These are phyloP conservation scores for Cyberlindnera xishuangbannaensis DNA, from an alignment of 805 yeast species.

Conservation along the genomic window DNA sequence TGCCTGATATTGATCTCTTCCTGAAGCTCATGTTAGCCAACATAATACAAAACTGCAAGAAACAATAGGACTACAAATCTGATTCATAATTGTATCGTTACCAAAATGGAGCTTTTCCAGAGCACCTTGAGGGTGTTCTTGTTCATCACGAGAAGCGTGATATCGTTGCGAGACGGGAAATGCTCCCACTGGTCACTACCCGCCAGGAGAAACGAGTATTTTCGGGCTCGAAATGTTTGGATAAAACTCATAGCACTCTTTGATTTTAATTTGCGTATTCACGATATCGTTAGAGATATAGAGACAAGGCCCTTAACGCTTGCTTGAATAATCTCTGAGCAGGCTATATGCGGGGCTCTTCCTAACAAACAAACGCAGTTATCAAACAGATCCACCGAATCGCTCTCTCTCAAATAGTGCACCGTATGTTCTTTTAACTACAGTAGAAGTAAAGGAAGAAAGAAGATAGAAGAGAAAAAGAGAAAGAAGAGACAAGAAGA, in stretches of 20 bases:
- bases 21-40: constrained; percentile 5
- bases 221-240: constrained; percentile 15
- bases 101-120: constrained; percentile 19
- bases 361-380: no score
- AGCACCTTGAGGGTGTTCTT: constrained; percentile 9
- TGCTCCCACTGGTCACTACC: constrained; percentile 23
- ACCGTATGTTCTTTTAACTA: constrained; percentile 1
- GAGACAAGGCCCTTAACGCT: no score
- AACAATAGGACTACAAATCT: no score
- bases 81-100: constrained; percentile 3
- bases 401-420: no score
- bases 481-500: no score
- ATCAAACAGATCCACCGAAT: no score
- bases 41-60: neutral
- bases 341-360: no score
- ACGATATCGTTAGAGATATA: no score
- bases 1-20: constrained; percentile 8
- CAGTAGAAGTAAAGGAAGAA: neutral
- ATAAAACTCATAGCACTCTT: no score
- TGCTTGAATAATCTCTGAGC: no score
- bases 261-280: no score
- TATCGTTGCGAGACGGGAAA: constrained; percentile 21
- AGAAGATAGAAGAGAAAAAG: neutral
- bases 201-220: constrained; percentile 18
- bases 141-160: constrained; percentile 9